These are phyloP conservation scores for Penicillium paradoxum DNA, from an alignment of 495 filamentous ascomycete species.

Conservation along the genomic window DNA sequence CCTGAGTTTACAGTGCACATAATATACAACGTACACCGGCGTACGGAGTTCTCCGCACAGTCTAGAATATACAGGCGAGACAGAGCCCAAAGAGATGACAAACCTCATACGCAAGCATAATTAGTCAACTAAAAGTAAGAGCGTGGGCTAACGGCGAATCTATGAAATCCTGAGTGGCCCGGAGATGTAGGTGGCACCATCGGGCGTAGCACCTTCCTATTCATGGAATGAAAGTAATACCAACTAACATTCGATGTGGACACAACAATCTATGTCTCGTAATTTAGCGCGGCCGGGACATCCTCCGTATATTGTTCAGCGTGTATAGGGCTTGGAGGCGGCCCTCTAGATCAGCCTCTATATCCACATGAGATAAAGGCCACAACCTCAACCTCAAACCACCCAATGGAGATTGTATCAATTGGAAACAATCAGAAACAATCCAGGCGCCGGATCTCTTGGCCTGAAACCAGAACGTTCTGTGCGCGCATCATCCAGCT, in stretches of 20 bases:
- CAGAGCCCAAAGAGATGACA: not conserved
- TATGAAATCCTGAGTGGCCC: not conserved
- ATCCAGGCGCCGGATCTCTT: not conserved
- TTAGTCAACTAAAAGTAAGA: not conserved
- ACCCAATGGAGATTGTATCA: not conserved
- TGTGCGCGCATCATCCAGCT: conserved; percentile 1
- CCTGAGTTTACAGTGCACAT: not conserved
- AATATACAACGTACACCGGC: not conserved
- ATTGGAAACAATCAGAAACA: not conserved
- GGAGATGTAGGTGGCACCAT: not conserved
- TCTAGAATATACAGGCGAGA: not conserved
- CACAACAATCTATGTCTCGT: conserved; percentile 1
- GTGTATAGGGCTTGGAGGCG: not conserved
- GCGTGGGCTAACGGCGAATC: not conserved
- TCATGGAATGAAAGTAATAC: too few relatives aligned
- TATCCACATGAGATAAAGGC: not conserved
- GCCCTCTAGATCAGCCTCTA: not conserved
- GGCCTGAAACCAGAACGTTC: not conserved
- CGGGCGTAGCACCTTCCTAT: not conserved
- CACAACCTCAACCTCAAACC: not conserved
- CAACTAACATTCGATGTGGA: not conserved
- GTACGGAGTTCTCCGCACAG: too few relatives aligned
- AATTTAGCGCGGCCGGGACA: not conserved
- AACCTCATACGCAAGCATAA: not conserved
- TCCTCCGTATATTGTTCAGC: not conserved